Evolutionary conservation across 2,329 filamentous ascomycete species (phyloP), one percentile per base, ranked within the genome.

Genomic region (Cytospora piceae): DNA sequence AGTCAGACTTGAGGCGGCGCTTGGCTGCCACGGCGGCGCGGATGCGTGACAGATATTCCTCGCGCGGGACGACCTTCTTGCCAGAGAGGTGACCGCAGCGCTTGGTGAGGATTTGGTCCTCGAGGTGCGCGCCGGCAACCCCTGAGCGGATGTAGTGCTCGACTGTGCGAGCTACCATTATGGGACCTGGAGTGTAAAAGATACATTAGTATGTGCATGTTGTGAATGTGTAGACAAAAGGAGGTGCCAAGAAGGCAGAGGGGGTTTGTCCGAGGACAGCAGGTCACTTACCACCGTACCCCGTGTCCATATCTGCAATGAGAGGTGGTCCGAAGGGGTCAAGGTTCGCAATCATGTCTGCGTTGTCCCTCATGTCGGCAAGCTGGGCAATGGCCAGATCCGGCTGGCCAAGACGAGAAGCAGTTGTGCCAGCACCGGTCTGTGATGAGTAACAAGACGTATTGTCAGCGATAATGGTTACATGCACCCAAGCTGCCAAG

Each of bases 391-490:
- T 77, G 52, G 86, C 87, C 4, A 90, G 82, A 71, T 90, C 88
- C 2, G 88, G 82, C 77, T 83, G 82, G 34, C 88, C 87, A 0
- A 90, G 82, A 32, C 81, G 78, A 0, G 87, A 89, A 66, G 85
- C 85, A 20, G 81, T 81, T 1, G 85, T 88, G 51, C 87, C 87
- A 29, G 86, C 86, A 14, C 86, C 86, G 4, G 86, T 88, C 85
- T 87, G 64, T 31, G 9, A 31, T 20, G 2, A 27, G 2, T 11
- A 5, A 3, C 39, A 39, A 20, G 27, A 15, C 12, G 27, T 17
- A 32, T 57, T 3, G 27, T 4, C 24, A 3, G 11, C 11, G 17
- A 27, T n/a, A 3, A 52, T 22, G 9, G 4, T 14, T 27, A 3
- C 6, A 4, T 24, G 17, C 1, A 12, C 4, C 4, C 11, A 9